phyloP scores from a whole-genome alignment of 306 rosid genomes.

The Quercus variabilis region DNA sequence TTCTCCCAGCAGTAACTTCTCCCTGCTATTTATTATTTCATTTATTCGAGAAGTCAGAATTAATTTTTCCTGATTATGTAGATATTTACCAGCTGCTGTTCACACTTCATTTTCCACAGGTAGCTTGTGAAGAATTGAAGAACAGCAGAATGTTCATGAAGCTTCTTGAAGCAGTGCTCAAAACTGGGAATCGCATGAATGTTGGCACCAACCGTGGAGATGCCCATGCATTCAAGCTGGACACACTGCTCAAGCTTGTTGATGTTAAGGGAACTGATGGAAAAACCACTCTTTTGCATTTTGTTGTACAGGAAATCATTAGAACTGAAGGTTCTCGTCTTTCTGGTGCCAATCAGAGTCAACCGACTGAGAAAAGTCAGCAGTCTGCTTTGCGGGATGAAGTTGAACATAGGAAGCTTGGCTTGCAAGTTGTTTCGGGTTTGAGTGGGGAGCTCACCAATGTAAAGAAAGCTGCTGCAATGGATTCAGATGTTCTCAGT shows the following conservation, averaged over 20 bases:
- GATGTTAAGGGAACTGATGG: constrained; percentile 83
- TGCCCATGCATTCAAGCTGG: constrained; percentile 90
- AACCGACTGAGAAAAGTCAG: constrained; percentile 25
- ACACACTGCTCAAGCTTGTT: constrained; percentile 83
- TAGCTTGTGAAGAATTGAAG: constrained; percentile 71
- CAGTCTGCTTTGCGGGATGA: constrained; percentile 59
- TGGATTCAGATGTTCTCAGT: constrained; percentile 74
- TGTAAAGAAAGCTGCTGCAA: constrained; percentile 82
- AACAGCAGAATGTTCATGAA: constrained; percentile 77
- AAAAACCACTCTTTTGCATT: constrained; percentile 83
- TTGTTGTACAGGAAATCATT: constrained; percentile 82
- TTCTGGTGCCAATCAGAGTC: constrained; percentile 36
- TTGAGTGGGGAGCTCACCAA: constrained; percentile 78
- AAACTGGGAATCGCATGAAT: constrained; percentile 92
- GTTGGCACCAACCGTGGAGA: constrained; percentile 92
- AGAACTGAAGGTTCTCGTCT: constrained; percentile 74
- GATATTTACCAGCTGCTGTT: constrained; percentile 7
- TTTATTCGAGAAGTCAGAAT: neutral
- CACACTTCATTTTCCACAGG: constrained; percentile 38
- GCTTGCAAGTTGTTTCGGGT: constrained; percentile 89
- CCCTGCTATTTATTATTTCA: neutral
- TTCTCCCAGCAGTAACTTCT: neutral
- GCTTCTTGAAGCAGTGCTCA: constrained; percentile 89
- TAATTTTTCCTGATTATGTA: neutral
- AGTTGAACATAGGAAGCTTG: constrained; percentile 61